Base-by-base conservation (phyloP, 1,139 yeast genomes). In the Yamadazyma conglobata region DNA sequence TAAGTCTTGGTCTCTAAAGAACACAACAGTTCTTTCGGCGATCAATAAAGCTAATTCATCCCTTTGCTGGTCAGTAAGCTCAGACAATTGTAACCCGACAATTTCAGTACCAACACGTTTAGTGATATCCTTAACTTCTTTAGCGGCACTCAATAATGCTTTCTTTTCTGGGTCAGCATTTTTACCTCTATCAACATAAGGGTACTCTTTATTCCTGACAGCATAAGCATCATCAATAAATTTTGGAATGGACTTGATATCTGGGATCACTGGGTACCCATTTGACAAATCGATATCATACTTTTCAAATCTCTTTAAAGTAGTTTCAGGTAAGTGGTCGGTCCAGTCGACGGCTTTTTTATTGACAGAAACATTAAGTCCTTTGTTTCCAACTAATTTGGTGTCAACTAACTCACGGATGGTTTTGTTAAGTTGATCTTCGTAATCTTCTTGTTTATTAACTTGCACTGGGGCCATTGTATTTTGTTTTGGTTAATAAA, bases 151-250 rank as follows among this genome's bases (percentile, higher is more conserved):
- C 25, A 73, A 58, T 27, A 73, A 48, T 4, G 74, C 71, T 47
- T 66, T 70, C 58, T 72, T 72, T 38, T 70, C 76, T 4, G 73
- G 73, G 41, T 72, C 77, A 17, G 77, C 78, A 40, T 59, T 58
- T 33, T 52, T 54, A 24, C 72, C 78, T 39, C 77, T 51, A 37
- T 70, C 77, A 32, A 61, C 50, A 40, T 64, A 73, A 14, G 60
- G 64, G 42, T 50, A 54, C 17, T 56, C 70, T 32, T 58, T 48
- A 33, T 56, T 55, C 48, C 78, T 64, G 24, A 73, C 56, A 6
- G 55, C 60, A 33, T 37, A 50, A 4, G 78, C 79, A 39, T 75
- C 78, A 40, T 75, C 79, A 11, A 73, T 49, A 45, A 56, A 75
- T 18, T 62, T 58, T 10, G 80, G 79, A 30, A 71, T 61, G 15